Evolutionary conservation across 768 basidiomycete species (phyloP), one percentile per base, ranked within the genome.

Genomic region (Rhodocollybia butyracea): DNA sequence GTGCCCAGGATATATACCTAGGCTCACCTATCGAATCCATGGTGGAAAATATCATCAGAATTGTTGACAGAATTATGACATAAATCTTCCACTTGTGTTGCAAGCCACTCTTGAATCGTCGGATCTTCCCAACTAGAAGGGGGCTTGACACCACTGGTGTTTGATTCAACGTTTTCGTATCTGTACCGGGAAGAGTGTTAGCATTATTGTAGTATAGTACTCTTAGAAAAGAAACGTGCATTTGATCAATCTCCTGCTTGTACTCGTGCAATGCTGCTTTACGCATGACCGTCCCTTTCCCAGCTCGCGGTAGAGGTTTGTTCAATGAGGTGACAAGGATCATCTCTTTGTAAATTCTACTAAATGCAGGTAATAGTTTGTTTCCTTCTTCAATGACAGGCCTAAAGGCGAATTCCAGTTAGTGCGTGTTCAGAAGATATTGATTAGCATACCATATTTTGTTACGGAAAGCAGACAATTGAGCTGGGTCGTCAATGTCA

Each of bases 331-430:
- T 68, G 17, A 80, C 61, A 26, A 82, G 42, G 34, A 83, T 76
- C 78, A 82, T 78, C 60, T 83, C 76, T 57, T 77, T 77, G 65
- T 75, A 79, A 12, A 79, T 69, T 22, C 73, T 67, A 55, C 76
- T 77, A 42, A 73, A 77, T 0, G 68, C 54, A 0, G 78, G 77
- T 0, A 72, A 69, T 2, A 59, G 59, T 26, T 56, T 63, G 60
- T 80, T 80, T 3, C 76, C 77, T 29, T 76, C 71, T 22, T 76
- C 76, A 2, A 78, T 68, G 8, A 65, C 59, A 2, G 64, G 67
- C 72, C 73, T 78, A 1, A 54, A 1, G 2, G 2, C 22, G 11
- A 21, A 43, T 24, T n/a, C 29, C 15, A 21, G 12, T 50, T 34
- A 24, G 21, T 5, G 26, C 26, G 31, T 17, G 38, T 34, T 30